Evolutionary conservation across 495 filamentous ascomycete species (phyloP), one percentile per base, ranked within the genome.

Genomic region (Pyronema domesticum): DNA sequence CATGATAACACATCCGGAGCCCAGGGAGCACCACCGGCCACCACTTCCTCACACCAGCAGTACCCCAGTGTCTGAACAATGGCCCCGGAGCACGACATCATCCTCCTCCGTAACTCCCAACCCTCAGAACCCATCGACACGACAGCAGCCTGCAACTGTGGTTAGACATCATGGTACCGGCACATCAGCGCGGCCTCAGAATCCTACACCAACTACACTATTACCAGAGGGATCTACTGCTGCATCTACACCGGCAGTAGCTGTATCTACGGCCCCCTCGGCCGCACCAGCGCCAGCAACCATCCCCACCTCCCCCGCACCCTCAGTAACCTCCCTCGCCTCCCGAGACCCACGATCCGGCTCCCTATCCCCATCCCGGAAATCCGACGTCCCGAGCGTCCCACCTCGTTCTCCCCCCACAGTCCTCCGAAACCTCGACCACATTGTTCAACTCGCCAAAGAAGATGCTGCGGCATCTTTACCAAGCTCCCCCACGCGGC

Each of bases 1-100:
- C 55, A 65, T 65, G 62, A 65, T 65, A 56, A 65, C 58, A 52
- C 62, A 65, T 55, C 59, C 62, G 15, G 62, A 61, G 58, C 56
- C 58, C 59, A 61, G 53, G 46, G 62, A 55, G 47, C 60, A 60
- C 58, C 61, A 30, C 23, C 61, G 54, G 42, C 56, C 61, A 58
- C 53, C 61, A 49, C 57, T 65, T 35, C 55, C 60, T 56, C 61
- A 64, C 50, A 15, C 57, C 30, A 51, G 60, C 15, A 39, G 57
- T 33, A 19, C 50, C 7, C 8, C 48, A 10, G 30, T 17, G 2
- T 13, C 47, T 34, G 36, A 53, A 10, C 50, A 53, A 43, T 53
- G 50, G 50, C 11, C 50, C 2, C 48, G 18, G 23, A 30, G 2
- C 5, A 30, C 23, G 35, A 11, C 34, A 36, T 37, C 48, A 3